Evolutionary conservation across 1,139 yeast genomes (phyloP).

Genomic region (Hyphopichia pseudoburtonii): DNA sequence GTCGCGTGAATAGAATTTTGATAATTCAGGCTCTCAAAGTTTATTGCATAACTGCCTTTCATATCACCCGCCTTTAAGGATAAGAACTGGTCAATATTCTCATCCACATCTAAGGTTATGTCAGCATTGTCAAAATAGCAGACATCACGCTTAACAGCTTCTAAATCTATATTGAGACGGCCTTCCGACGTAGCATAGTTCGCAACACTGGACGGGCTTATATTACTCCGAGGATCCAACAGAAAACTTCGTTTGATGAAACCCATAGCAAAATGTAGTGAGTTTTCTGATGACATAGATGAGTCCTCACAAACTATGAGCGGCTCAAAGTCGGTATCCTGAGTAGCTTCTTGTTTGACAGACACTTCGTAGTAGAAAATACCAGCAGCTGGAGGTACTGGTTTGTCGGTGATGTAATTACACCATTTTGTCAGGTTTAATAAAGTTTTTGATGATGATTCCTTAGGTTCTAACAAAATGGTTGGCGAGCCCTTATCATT

Average conservation of each 20-base stretch:
- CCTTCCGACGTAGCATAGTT: background rate
- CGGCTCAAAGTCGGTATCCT: slow-evolving; percentile 31
- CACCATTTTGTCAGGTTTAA: slow-evolving; percentile 17
- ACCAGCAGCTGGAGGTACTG: slow-evolving; percentile 32
- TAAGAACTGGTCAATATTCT: slow-evolving; percentile 21
- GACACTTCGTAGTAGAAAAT: slow-evolving; percentile 41
- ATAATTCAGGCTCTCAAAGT: slow-evolving; percentile 42
- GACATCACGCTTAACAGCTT: slow-evolving; percentile 28
- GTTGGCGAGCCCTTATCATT: slow-evolving; percentile 31
- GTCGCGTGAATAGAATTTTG: slow-evolving; percentile 37
- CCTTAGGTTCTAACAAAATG: slow-evolving; percentile 21
- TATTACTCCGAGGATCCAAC: slow-evolving; percentile 14
- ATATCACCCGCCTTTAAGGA: slow-evolving; percentile 38
- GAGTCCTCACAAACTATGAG: slow-evolving; percentile 35
- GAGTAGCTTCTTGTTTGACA: slow-evolving; percentile 30
- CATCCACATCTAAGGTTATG: slow-evolving; percentile 11
- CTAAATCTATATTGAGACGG: slow-evolving; percentile 26
- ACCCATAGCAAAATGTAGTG: slow-evolving; percentile 38
- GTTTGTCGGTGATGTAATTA: slow-evolving; percentile 38
- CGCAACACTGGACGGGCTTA: slow-evolving; percentile 7
- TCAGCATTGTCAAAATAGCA: slow-evolving; percentile 17
- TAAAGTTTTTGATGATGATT: slow-evolving; percentile 2
- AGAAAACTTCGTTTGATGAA: slow-evolving; percentile 30
- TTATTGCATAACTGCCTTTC: slow-evolving; percentile 44
- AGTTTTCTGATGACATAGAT: slow-evolving; percentile 32